Percentiles rank a stretch among this genome's conserved stretches.
Conservation (phyloP, 1,284 basidiomycete species). For the Trichosporon ovoides region DNA sequence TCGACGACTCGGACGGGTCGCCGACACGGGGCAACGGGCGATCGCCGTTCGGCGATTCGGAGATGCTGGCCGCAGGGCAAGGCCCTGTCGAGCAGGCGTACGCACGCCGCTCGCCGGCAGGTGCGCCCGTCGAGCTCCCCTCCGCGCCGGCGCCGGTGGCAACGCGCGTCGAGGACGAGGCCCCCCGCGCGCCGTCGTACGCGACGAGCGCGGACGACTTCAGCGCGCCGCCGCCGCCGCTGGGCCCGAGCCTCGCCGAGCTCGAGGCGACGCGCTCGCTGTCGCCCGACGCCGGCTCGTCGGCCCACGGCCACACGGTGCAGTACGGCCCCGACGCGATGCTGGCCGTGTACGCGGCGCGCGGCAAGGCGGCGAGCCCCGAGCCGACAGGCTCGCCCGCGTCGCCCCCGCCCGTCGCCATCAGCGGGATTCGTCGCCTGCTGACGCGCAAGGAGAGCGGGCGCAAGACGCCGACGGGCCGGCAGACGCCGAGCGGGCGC, state of each 20-base stretch:
- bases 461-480: not conserved
- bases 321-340: constrained; percentile 47
- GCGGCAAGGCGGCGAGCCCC: constrained; percentile 26
- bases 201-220: not conserved
- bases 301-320: constrained; percentile 23
- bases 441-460: constrained; percentile 25
- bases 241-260: constrained; percentile 6
- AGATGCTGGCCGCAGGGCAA: constrained; percentile 51
- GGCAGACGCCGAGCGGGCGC: not conserved
- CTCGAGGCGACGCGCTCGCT: not conserved
- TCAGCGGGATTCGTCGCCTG: constrained; percentile 21
- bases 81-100: not conserved
- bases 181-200: constrained; percentile 28
- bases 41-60: constrained; percentile 60
- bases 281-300: constrained; percentile 3
- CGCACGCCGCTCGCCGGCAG: not conserved
- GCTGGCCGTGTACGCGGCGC: constrained; percentile 48
- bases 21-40: constrained; percentile 68
- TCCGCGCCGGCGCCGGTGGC: constrained; percentile 23
- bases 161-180: constrained; percentile 40
- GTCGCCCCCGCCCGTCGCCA: constrained; percentile 18
- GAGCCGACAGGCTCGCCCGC: constrained; percentile 7
- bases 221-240: not conserved
- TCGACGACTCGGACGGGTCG: constrained; percentile 51
- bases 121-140: constrained; percentile 21